Evolutionary conservation across 306 rosid genomes (phyloP).

Genomic region (Myrica gale): DNA sequence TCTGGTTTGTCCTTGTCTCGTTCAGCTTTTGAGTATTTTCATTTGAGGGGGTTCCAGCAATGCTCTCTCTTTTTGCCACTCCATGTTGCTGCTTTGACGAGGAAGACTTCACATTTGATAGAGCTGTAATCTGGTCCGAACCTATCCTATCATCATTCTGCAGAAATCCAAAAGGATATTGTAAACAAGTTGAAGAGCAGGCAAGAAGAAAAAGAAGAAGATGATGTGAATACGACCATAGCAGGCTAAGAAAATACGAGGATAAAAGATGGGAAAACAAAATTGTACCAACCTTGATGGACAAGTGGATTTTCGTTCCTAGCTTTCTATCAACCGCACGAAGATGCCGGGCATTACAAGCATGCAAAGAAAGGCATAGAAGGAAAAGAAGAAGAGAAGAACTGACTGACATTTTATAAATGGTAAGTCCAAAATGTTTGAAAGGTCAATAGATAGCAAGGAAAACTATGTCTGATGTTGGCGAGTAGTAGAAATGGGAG

Average conservation of each 20-base stretch:
- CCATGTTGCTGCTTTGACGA: constrained; percentile 17
- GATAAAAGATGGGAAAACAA: not conserved
- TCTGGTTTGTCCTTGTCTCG: constrained; percentile 20
- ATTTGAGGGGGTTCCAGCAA: constrained; percentile 5
- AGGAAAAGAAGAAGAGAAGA: constrained; percentile 38
- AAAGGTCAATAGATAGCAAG: not conserved
- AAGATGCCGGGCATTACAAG: constrained; percentile 52
- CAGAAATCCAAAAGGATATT: constrained; percentile 18
- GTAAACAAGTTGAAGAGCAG: not conserved
- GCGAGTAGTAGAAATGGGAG: constrained; percentile 19
- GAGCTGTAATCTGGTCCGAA: constrained; percentile 8
- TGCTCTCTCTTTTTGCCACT: constrained; percentile 12
- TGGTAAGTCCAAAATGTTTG: not conserved
- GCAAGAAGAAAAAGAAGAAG: not conserved
- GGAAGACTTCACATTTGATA: constrained; percentile 13
- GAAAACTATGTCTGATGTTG: constrained; percentile 17
- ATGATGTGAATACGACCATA: too few relatives aligned
- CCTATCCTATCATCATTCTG: constrained; percentile 40
- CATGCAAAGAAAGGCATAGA: constrained; percentile 59
- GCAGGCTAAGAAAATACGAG: not conserved
- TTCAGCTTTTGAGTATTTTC: constrained; percentile 12
- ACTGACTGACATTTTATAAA: constrained; percentile 46
- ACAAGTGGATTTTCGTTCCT: constrained; percentile 29
- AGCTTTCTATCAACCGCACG: constrained; percentile 22
- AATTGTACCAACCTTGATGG: constrained; percentile 34